phyloP scores from a whole-genome alignment of 1,284 basidiomycete species.

The Pseudozyma pruni region DNA sequence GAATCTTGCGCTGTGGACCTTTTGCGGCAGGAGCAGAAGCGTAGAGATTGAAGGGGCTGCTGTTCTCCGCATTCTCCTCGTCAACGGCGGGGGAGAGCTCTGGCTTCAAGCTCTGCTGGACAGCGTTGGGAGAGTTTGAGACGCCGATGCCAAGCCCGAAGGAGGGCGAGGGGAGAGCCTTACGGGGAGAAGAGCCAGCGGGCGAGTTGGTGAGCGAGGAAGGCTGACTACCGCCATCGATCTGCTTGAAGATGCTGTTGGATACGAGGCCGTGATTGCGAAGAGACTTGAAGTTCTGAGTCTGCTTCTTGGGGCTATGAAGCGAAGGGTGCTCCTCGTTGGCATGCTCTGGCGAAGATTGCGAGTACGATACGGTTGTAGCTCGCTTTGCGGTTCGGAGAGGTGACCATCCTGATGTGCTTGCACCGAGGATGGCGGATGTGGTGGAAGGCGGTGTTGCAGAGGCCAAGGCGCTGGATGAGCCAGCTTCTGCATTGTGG shows the following conservation, averaged over 20 bases:
- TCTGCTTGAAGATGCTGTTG: constrained; percentile 60
- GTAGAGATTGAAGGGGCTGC: constrained; percentile 28
- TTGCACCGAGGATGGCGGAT: constrained; percentile 58
- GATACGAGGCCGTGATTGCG: constrained; percentile 58
- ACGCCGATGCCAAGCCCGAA: constrained; percentile 59
- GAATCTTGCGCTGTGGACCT: constrained; percentile 24
- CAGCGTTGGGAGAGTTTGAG: constrained; percentile 16
- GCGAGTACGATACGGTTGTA: constrained; percentile 32
- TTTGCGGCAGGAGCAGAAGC: constrained; percentile 15
- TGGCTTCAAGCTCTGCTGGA: constrained; percentile 12
- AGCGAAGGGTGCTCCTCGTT: constrained; percentile 40
- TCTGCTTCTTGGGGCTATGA: constrained; percentile 44
- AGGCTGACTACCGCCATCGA: constrained; percentile 29
- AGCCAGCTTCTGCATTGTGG: constrained; percentile 4
- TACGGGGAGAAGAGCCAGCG: constrained; percentile 16
- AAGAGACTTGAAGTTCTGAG: constrained; percentile 50
- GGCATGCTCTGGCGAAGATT: constrained; percentile 24
- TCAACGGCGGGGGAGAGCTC: constrained; percentile 2
- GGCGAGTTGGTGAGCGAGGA: constrained; percentile 24
- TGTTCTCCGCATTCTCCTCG: constrained; percentile 45
- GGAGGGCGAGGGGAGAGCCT: constrained; percentile 18
- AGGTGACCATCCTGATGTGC: constrained; percentile 59
- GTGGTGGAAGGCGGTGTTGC: constrained; percentile 49
- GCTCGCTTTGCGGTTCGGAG: constrained; percentile 32
- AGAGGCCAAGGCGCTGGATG: constrained; percentile 7